Conservation (phyloP, 768 basidiomycete genomes). For the Hypholoma fasciculare region DNA sequence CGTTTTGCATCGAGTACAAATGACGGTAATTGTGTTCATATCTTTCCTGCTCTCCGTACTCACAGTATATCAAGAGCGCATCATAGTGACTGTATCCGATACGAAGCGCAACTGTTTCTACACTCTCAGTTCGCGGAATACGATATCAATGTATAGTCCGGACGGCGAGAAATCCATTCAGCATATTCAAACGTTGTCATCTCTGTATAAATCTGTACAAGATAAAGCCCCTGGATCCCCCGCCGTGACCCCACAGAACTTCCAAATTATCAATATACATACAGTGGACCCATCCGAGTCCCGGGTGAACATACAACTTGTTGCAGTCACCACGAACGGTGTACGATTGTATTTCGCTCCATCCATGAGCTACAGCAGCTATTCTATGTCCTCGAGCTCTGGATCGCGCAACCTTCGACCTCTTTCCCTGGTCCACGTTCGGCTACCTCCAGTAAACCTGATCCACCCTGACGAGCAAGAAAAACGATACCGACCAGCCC, state of each 20-base stretch:
- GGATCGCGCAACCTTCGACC: slow-evolving; percentile 34
- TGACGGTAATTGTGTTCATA: slow-evolving; percentile 51
- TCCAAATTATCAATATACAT: slow-evolving; percentile 72
- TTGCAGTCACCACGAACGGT: slow-evolving; percentile 82
- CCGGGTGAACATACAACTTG: slow-evolving; percentile 67
- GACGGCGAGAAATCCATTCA: slow-evolving; percentile 65
- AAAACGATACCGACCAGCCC: slow-evolving; percentile 45
- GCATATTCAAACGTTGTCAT: slow-evolving; percentile 73
- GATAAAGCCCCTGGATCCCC: slow-evolving; percentile 82
- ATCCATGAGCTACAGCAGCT: slow-evolving; percentile 42
- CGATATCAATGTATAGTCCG: slow-evolving; percentile 68
- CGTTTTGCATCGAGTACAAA: slow-evolving; percentile 61
- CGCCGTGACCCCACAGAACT: slow-evolving; percentile 65
- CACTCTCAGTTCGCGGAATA: slow-evolving; percentile 64
- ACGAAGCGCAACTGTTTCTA: slow-evolving; percentile 72
- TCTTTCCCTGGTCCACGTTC: slow-evolving; percentile 75
- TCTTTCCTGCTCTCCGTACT: slow-evolving; percentile 1
- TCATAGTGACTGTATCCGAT: slow-evolving; percentile 70
- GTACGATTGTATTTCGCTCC: slow-evolving; percentile 84
- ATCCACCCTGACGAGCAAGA: slow-evolving; percentile 75
- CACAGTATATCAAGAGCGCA: slow-evolving; percentile 54
- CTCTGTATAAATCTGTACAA: slow-evolving; percentile 72
- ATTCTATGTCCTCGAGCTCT: slow-evolving; percentile 43
- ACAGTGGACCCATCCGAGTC: slow-evolving; percentile 68
- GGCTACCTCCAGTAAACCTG: slow-evolving; percentile 74